Evolutionary conservation across 176 grass and related monocot species (phyloP), one percentile per base, ranked within the genome.

Genomic region (Carex cristatella): DNA sequence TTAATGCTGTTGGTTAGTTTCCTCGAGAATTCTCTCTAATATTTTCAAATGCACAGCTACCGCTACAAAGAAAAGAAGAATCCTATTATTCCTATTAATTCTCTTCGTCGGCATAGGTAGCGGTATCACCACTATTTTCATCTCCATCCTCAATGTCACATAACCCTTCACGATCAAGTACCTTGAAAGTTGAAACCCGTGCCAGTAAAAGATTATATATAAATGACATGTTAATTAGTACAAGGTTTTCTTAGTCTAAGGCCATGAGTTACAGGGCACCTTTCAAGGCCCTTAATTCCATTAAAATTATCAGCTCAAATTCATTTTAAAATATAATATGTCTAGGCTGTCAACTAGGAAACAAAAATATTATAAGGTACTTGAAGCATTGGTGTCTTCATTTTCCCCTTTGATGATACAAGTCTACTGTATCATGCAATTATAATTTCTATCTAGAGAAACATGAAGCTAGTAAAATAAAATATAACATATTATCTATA

Each of bases 1-100:
- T 56, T 55, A 56, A 74, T 56, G 72, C 72, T 77, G 40, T 83
- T 65, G 80, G 80, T 83, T 83, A 83, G 80, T 30, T 65, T 65
- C n/a, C 80, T 30, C 3, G 2, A 65, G 10, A 65, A 49, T 15
- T 57, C 0, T 48, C 80, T 83, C 60, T 65, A 83, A 65, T 63
- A 83, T 83, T 67, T 68, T 83, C 61, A 83, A 67, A 68, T 83
- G 38, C 57, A 62, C 59, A 63, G 33, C 54, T 63, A 42, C 63
- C 15, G 44, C 72, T 77, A 58, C 79, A 81, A 81, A 23, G 3
- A 61, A 40, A 61, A 62, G 16, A 81, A 81, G 59, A 63, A 81
- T 61, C 30, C 79, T 67, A 48, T 48, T 63, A 81, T 7, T 61
- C 30, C 79, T 67, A 48, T 48, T 63, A 81, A 7, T 81, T 19